Percentiles rank a stretch among this genome's conserved stretches.
Conservation (phyloP, 1,284 basidiomycete species). For the Ustilago trichophora region DNA sequence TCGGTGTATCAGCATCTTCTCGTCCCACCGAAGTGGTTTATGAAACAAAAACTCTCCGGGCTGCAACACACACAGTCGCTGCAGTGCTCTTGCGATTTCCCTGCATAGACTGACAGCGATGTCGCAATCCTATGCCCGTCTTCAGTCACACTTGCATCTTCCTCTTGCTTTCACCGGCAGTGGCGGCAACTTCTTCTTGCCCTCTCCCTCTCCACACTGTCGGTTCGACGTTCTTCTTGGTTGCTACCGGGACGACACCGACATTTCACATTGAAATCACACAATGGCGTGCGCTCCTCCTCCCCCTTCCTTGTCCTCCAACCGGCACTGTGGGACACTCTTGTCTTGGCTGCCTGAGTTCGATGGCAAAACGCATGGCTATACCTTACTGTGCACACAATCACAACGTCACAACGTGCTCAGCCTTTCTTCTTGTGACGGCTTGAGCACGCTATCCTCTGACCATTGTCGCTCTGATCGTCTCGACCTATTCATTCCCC, state of each 20-base stretch:
- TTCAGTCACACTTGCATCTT: constrained; percentile 37
- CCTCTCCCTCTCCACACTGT: background rate
- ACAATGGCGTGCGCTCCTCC: background rate
- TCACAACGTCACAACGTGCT: background rate
- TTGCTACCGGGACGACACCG: no score
- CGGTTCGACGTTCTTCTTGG: no score
- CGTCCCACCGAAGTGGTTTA: background rate
- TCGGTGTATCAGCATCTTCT: no score
- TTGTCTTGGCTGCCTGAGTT: no score
- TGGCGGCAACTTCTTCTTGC: background rate
- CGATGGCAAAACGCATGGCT: no score
- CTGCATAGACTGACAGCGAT: constrained; percentile 38
- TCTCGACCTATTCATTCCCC: constrained; percentile 5
- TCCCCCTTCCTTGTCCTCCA: background rate
- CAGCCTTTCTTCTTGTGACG: background rate
- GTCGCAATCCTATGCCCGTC: constrained; percentile 31
- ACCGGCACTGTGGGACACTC: no score
- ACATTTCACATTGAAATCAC: background rate
- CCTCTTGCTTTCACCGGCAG: background rate
- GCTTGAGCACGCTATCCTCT: no score
- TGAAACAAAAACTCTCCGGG: background rate
- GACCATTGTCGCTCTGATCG: background rate
- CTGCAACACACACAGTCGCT: background rate
- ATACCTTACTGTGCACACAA: no score
- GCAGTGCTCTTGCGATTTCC: background rate